These are phyloP conservation scores for Mucor circinelloides DNA, from an alignment of 371 early-diverging fungal species.

Conservation along the genomic window DNA sequence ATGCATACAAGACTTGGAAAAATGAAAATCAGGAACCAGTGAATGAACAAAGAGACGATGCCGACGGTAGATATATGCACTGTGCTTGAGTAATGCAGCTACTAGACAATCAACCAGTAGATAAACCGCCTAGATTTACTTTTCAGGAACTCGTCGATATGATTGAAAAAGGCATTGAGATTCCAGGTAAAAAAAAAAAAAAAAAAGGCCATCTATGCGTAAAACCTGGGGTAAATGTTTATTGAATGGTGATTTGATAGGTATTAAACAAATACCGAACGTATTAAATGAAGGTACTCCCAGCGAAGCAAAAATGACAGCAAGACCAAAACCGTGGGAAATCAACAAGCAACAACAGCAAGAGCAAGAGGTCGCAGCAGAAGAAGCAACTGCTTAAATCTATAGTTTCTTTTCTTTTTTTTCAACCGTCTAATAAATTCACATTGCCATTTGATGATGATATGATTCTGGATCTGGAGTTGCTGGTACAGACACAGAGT, in stretches of 20 bases:
- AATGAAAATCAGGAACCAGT: constrained; percentile 4
- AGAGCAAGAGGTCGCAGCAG: background rate
- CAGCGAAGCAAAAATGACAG: constrained; percentile 43
- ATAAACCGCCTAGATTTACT: constrained; percentile 31
- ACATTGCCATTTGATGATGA: constrained; percentile 13
- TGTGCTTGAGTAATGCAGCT: background rate
- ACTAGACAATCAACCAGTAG: background rate
- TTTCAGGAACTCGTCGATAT: constrained; percentile 60
- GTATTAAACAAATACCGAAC: constrained; percentile 58
- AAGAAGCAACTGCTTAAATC: background rate
- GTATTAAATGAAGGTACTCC: constrained; percentile 52
- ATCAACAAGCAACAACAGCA: background rate
- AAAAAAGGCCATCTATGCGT: background rate
- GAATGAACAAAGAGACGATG: background rate
- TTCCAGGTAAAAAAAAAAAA: constrained; percentile 46
- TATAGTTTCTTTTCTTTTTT: background rate
- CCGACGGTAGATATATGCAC: background rate
- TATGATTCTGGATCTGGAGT: constrained; percentile 29
- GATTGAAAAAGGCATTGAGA: constrained; percentile 53
- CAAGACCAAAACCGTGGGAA: constrained; percentile 58
- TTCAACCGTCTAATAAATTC: background rate
- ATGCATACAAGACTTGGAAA: constrained; percentile 28
- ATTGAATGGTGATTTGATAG: constrained; percentile 13
- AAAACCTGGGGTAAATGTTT: background rate
- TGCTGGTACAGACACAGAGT: constrained; percentile 25